Percentiles rank a stretch among this genome's conserved stretches.
phyloP scores from a whole-genome alignment of 1,284 basidiomycete genomes.

The Rhizoctonia solani region DNA sequence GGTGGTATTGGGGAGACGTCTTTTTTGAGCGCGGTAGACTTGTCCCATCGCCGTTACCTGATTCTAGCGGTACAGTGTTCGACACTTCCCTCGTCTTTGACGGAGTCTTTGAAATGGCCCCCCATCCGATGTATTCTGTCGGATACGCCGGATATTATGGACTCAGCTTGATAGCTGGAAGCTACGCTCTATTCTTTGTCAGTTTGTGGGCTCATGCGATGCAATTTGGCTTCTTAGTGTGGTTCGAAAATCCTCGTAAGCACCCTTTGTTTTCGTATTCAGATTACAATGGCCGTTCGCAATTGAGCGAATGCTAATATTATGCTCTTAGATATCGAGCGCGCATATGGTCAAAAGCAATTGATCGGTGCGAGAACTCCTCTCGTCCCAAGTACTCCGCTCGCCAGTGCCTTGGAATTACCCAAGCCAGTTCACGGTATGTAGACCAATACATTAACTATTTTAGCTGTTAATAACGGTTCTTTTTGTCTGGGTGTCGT shows the following conservation, averaged over 20 bases:
- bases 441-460: too few relatives aligned
- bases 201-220: conserved; percentile 91
- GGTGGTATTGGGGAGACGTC: conserved; percentile 98
- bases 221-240: conserved; percentile 95
- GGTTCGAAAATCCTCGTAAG: conserved; percentile 96
- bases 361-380: conserved; percentile 83
- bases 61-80: conserved; percentile 46
- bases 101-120: conserved; percentile 93
- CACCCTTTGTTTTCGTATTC: conserved; percentile 34
- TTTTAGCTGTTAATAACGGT: too few relatives aligned
- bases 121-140: conserved; percentile 93
- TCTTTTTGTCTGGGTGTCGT: too few relatives aligned
- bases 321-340: conserved; percentile 77
- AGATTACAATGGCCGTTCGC: too few relatives aligned
- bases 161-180: conserved; percentile 83
- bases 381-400: conserved; percentile 43
- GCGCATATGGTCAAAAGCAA: conserved; percentile 87
- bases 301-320: too few relatives aligned
- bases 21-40: conserved; percentile 82
- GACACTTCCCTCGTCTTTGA: conserved; percentile 86
- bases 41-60: conserved; percentile 41
- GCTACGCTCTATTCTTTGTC: conserved; percentile 91
- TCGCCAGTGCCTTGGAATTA: not conserved
- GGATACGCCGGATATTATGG: conserved; percentile 98
- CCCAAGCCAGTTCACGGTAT: not conserved